Conservation (phyloP, 2,329 filamentous ascomycete genomes). For the Paramyrothecium roridum region DNA sequence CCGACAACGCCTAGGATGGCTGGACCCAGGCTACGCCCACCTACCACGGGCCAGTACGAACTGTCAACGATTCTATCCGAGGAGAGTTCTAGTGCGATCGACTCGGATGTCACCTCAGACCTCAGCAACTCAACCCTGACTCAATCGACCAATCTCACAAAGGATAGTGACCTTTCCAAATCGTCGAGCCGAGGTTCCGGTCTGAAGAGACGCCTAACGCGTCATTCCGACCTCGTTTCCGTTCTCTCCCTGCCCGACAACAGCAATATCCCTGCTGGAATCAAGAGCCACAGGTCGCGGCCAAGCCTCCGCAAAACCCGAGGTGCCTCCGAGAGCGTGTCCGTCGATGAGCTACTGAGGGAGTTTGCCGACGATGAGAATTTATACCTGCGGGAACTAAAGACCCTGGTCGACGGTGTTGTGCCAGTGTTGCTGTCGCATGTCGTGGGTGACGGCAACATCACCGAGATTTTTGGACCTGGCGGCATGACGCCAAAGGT, state of each 20-base stretch:
- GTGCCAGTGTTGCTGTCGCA: conserved; percentile 88
- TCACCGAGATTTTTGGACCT: conserved; percentile 65
- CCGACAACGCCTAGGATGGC: conserved; percentile 21
- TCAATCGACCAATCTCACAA: conserved; percentile 47
- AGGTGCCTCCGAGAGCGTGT: conserved; percentile 64
- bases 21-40: conserved; percentile 37
- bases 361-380: conserved; percentile 82
- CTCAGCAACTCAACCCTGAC: conserved; percentile 48
- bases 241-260: conserved; percentile 74
- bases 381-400: conserved; percentile 86
- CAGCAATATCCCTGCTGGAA: conserved; percentile 51
- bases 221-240: conserved; percentile 90
- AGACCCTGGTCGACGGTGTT: conserved; percentile 90
- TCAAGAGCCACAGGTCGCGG: conserved; percentile 69
- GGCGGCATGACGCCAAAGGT: conserved; percentile 48
- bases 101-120: conserved; percentile 49
- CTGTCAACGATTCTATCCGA: conserved; percentile 57
- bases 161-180: conserved; percentile 39
- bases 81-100: conserved; percentile 39
- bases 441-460: conserved; percentile 68
- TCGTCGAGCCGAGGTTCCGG: conserved; percentile 43
- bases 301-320: conserved; percentile 75
- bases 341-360: conserved; percentile 70
- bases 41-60: conserved; percentile 52
- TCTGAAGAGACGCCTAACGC: conserved; percentile 76